These are phyloP conservation scores for Taiwanofungus camphoratus DNA, from an alignment of 1,284 basidiomycete genomes.

Conservation along the genomic window DNA sequence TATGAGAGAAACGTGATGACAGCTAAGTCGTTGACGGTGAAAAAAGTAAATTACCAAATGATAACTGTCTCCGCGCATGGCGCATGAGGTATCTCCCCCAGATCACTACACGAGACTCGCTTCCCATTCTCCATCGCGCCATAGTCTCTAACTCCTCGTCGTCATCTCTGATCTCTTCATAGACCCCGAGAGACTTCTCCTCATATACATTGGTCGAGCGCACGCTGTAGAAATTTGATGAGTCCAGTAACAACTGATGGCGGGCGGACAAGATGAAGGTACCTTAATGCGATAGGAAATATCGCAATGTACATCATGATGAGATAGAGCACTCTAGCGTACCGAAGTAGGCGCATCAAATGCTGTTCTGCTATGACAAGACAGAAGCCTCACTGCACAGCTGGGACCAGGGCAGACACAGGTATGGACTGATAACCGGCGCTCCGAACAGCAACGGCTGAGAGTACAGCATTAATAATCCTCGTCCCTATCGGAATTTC, in stretches of 20 bases:
- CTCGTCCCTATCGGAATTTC: constrained; percentile 66
- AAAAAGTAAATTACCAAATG: constrained; percentile 54
- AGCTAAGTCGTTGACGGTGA: background rate
- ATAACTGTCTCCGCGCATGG: constrained; percentile 83
- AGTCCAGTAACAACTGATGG: background rate
- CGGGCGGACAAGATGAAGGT: constrained; percentile 4
- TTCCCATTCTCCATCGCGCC: constrained; percentile 27
- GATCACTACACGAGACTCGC: constrained; percentile 47
- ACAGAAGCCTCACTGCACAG: constrained; percentile 55
- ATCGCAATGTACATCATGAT: constrained; percentile 86
- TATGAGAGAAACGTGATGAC: constrained; percentile 22
- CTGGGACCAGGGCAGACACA: constrained; percentile 63
- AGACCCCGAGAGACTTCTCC: constrained; percentile 81
- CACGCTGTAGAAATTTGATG: constrained; percentile 44
- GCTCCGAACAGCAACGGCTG: constrained; percentile 79
- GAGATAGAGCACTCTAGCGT: constrained; percentile 73
- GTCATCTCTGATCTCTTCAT: constrained; percentile 42
- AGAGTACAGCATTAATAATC: constrained; percentile 61
- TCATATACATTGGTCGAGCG: constrained; percentile 99
- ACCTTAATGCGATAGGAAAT: constrained; percentile 74
- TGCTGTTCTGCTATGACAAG: background rate
- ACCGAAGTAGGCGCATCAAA: no score
- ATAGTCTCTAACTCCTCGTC: constrained; percentile 47
- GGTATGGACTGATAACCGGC: constrained; percentile 82
- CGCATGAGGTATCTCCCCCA: constrained; percentile 75